Conservation (phyloP, 2,329 filamentous ascomycete genomes). For the Exophiala bonariae region DNA sequence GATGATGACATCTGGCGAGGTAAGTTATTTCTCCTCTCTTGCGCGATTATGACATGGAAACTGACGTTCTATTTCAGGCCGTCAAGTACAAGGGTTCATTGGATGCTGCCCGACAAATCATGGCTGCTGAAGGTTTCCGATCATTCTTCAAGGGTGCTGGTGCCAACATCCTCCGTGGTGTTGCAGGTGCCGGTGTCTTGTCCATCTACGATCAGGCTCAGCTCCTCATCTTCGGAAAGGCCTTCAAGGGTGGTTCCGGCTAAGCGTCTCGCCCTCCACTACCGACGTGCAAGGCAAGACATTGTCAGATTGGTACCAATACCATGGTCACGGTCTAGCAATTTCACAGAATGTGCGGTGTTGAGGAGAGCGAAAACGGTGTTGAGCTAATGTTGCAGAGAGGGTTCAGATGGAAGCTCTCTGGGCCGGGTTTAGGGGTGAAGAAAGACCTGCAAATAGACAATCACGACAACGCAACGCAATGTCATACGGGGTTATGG, state of each 20-base stretch:
- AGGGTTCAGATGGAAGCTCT: conserved; percentile 4
- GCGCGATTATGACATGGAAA: background rate
- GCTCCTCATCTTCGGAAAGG: conserved; percentile 99
- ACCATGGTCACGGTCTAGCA: too few relatives aligned
- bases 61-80: conserved; percentile 61
- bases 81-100: conserved; percentile 99
- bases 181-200: conserved; percentile 99
- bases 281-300: conserved; percentile 9
- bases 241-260: conserved; percentile 69
- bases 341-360: conserved; percentile 4
- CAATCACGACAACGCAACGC: conserved; percentile 13
- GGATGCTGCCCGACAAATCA: conserved; percentile 93
- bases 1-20: conserved; percentile 96
- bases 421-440: conserved; percentile 13
- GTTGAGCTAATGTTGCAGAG: background rate
- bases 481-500: conserved; percentile 9
- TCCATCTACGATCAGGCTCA: conserved; percentile 96
- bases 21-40: conserved; percentile 38
- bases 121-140: conserved; percentile 93
- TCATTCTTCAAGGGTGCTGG: conserved; percentile 99
- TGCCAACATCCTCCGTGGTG: conserved; percentile 99
- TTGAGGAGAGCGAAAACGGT: background rate
- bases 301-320: background rate
- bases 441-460: conserved; percentile 22
- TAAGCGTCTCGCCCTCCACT: conserved; percentile 28